Base-by-base conservation (phyloP, 2,329 filamentous ascomycete genomes). In the Piedraia hortae region DNA sequence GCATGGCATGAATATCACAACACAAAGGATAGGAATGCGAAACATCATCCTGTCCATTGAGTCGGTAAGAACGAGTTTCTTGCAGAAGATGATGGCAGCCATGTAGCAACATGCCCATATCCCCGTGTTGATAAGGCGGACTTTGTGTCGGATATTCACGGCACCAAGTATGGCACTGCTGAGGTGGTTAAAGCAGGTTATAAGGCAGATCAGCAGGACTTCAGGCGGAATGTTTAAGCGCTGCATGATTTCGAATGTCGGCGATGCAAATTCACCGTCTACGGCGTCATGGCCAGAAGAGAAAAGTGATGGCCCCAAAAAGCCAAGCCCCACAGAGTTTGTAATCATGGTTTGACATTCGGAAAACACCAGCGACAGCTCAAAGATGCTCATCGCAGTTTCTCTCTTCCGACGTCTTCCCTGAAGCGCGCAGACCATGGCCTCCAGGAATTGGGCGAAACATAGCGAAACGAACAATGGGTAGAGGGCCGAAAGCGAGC, bases 381-480 rank as follows among this genome's bases (percentile, higher is more conserved):
- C 85, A 36, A 93, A 90, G 2, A 91, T 60, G 0, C 80, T 90
- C 74, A 93, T 90, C 10, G 78, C 80, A 1, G 77, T 88, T 46
- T 93, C 85, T 0, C 74, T 70, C 30, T 72, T 62, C 1, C 75
- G 61, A 2, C 64, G 60, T 2, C 72, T 64, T 14, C 82, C 82
- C 42, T 90, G 77, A 4, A 93, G 58, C 6, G 82, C 75, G 42
- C 77, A 89, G 3, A 71, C 70, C 6, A 93, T 49, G 0, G 75
- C 85, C 45, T 93, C 85, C 10, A 90, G 50, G 34, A 93, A 82
- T 39, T 90, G 75, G 33, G 77, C 80, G 2, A 68, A 45, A 30
- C 60, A 64, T 5, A 70, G 37, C 0, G 62, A 66, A 18, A 69
- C 48, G 34, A 78, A 80, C 5, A 78, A 50, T 5, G 70, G 68